Conservation (phyloP, 495 filamentous ascomycete genomes). For the Friedmanniomyces endolithicus region DNA sequence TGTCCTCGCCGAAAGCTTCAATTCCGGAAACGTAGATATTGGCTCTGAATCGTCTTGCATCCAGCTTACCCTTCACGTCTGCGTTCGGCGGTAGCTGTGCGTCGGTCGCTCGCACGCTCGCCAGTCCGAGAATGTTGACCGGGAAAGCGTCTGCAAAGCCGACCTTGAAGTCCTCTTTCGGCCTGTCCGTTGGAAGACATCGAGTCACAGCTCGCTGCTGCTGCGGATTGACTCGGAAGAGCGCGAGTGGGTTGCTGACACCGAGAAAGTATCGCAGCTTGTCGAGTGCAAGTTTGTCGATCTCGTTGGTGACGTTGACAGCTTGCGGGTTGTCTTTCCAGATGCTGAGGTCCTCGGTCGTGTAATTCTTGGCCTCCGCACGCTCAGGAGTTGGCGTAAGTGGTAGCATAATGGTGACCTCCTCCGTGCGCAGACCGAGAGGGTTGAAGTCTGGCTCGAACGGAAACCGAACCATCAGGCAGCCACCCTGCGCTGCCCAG, state of each 20-base stretch:
- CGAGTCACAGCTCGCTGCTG: constrained; percentile 57
- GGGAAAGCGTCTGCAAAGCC: constrained; percentile 88
- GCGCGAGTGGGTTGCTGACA: constrained; percentile 48
- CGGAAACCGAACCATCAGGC: constrained; percentile 47
- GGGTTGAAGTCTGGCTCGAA: constrained; percentile 29
- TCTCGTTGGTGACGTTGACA: constrained; percentile 35
- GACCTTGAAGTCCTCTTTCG: constrained; percentile 64
- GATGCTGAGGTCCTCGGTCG: constrained; percentile 52
- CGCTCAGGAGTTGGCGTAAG: constrained; percentile 45
- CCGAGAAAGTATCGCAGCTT: constrained; percentile 48
- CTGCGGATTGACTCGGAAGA: constrained; percentile 58
- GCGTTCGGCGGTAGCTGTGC: constrained; percentile 15
- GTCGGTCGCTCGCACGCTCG: constrained; percentile 54
- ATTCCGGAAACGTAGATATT: constrained; percentile 68
- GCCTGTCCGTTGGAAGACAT: constrained; percentile 55
- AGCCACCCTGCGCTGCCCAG: constrained; percentile 42
- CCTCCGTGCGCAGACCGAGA: constrained; percentile 21
- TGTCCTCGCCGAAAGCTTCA: constrained; percentile 55
- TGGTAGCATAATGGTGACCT: constrained; percentile 46
- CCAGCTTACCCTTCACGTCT: constrained; percentile 34
- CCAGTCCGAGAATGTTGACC: constrained; percentile 64
- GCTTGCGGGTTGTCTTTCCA: constrained; percentile 58
- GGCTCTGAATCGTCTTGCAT: constrained; percentile 62
- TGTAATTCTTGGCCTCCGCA: constrained; percentile 43
- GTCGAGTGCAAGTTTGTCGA: constrained; percentile 38